Conservation (phyloP, 495 filamentous ascomycete species). For the Daldinia grandis region DNA sequence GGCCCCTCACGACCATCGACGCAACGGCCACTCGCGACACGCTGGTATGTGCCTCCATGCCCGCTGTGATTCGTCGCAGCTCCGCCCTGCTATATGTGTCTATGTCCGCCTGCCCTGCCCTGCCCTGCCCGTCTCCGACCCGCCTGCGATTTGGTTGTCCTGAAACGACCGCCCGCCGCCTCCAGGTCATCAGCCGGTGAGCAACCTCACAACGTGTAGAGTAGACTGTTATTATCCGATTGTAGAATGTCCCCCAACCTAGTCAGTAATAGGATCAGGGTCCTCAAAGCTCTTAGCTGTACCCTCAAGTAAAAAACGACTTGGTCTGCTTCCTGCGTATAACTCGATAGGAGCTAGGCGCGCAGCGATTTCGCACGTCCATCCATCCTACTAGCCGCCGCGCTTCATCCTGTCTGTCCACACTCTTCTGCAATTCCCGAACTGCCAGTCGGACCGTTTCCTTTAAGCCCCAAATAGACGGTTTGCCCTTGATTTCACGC, state of each 20-base stretch:
- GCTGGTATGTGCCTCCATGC: neutral
- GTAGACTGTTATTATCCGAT: neutral
- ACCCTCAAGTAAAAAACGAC: neutral
- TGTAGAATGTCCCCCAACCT: neutral
- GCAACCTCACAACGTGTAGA: neutral
- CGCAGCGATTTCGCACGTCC: neutral
- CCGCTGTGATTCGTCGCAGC: slow-evolving; percentile 4
- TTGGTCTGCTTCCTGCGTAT: neutral
- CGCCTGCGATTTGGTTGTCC: neutral
- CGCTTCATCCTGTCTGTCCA: neutral
- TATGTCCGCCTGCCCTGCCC: neutral
- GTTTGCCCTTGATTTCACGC: neutral
- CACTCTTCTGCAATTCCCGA: neutral
- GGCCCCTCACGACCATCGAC: slow-evolving; percentile 8
- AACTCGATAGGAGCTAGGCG: neutral
- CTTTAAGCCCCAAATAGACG: neutral
- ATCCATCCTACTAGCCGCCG: neutral
- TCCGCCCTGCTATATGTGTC: neutral
- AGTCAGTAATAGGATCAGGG: neutral
- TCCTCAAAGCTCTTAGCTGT: neutral
- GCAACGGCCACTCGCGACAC: neutral
- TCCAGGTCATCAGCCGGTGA: neutral
- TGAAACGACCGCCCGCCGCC: neutral
- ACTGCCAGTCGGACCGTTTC: neutral
- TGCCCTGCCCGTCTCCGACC: neutral